Percentiles rank a stretch among this genome's conserved stretches.
Conservation (phyloP, 495 filamentous ascomycete genomes). For the Aspergillus saccharolyticus region DNA sequence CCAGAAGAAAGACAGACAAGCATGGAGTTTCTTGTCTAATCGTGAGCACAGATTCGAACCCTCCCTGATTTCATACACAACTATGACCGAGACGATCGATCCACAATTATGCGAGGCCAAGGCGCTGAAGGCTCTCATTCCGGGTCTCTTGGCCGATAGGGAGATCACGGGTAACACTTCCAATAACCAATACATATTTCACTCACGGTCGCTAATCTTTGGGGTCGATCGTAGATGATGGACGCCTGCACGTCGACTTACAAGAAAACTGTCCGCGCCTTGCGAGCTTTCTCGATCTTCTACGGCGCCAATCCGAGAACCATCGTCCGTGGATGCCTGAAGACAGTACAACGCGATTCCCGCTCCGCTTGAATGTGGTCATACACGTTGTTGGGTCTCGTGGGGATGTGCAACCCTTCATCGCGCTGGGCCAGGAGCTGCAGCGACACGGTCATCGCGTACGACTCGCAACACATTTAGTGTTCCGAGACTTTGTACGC, state of each 20-base stretch:
- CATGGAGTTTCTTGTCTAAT: background rate
- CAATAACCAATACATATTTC: background rate
- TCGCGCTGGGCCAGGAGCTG: slow-evolving; percentile 60
- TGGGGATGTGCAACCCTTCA: slow-evolving; percentile 75
- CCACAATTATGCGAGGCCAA: background rate
- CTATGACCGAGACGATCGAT: background rate
- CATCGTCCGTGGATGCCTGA: background rate
- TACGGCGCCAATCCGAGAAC: background rate
- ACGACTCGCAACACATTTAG: slow-evolving; percentile 68
- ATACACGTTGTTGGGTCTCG: slow-evolving; percentile 76
- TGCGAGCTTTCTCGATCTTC: background rate
- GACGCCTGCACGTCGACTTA: background rate
- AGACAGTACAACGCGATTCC: slow-evolving; percentile 10
- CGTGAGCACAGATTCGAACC: background rate
- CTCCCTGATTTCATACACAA: background rate
- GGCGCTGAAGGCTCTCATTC: background rate
- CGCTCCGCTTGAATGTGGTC: slow-evolving; percentile 61
- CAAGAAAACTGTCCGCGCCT: background rate
- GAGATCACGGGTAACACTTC: background rate
- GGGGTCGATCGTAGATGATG: background rate
- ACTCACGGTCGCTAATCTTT: background rate
- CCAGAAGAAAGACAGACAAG: background rate
- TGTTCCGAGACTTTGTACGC: slow-evolving; percentile 63
- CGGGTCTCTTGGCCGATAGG: background rate
- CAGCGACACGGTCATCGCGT: slow-evolving; percentile 67